Evolutionary conservation across 768 basidiomycete species (phyloP), one percentile per base, ranked within the genome.

Genomic region (Phlegmacium glaucopus): DNA sequence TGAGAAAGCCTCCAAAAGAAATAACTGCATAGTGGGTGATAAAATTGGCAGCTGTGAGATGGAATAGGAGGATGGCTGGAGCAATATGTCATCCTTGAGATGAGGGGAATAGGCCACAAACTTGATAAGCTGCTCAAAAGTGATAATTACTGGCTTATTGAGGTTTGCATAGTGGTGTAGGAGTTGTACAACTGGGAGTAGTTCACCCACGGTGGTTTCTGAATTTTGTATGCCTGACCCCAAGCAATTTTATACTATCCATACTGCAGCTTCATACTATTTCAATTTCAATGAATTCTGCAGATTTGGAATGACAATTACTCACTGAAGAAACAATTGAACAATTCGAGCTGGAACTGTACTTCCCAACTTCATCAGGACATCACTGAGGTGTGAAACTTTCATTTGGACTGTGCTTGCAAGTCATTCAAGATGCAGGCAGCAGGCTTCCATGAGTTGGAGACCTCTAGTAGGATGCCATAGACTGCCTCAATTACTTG

Each of bases 71-170:
- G 37, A 26, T 5, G 45, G 45, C 27, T 47, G 45, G n/a, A 47
- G 45, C 36, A 47, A 32, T n/a, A 47, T 47, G 29, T 27, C 22
- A 38, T 47, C 29, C 36, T 47, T 47, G 25, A 39, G 38, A 28
- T 25, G 13, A 11, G 45, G 39, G 11, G 45, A n/a, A 47, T 39
- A 47, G 22, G 45, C 39, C 22, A 47, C 39, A 37, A 47, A 47
- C 4, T 28, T 46, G 29, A 30, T 15, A 17, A 47, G 17, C 32
- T 47, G 45, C 4, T 47, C 22, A 15, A 47, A 47, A 10, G 45
- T 40, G 38, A 47, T 32, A n/a, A 27, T 11, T 9, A 45, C 4
- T 9, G 44, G 34, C 13, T 35, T 32, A 22, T 18, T 25, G 10
- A 17, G 22, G 16, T 16, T 45, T 9, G 44, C 44, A 26, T 45